Evolutionary conservation across 2,329 filamentous ascomycete species (phyloP), one percentile per base, ranked within the genome.

Genomic region (Arthrinium phaeospermum): DNA sequence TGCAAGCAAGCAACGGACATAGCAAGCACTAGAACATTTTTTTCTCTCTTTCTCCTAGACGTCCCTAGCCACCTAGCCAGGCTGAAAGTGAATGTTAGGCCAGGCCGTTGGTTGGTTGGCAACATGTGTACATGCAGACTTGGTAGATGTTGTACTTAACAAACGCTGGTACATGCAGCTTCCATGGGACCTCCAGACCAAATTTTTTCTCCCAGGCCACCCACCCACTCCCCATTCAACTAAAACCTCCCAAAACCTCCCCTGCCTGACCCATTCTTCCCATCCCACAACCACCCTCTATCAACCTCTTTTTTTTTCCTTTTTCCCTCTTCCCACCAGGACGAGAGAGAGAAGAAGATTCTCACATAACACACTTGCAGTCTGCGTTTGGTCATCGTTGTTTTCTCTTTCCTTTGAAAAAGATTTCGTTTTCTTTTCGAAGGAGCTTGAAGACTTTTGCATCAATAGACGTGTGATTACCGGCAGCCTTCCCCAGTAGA

Each of bases 321-420:
- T 75, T 72, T 76, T 75, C 74, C 75, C 75, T 75, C 74, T 75
- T 41, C 47, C 47, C 68, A 67, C 74, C 73, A 69, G 67, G 71
- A 72, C 68, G 68, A 70, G 64, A 53, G 70, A 71, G 67, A 72
- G 34, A 41, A 64, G 57, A 64, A 64, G 68, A 57, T 72, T 76
- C 78, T 79, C 57, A 77, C 77, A 75, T 45, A 68, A 68, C 77
- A 70, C 44, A 57, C n/a, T 70, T 70, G 47, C 68, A 70, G 77
- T 81, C 77, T 77, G 76, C 76, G 75, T 79, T 79, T 81, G 73
- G 72, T 71, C 69, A 71, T 74, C 57, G 57, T 75, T 77, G 80
- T 83, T 82, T 82, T 82, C 80, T 79, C 76, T 81, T 83, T 83
- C 81, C 80, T 82, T 85, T 84, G 82, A 79, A 82, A 86, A 85